These are phyloP conservation scores for Apostasia shenzhenica DNA, from an alignment of 106 monocot species.

Conservation along the genomic window DNA sequence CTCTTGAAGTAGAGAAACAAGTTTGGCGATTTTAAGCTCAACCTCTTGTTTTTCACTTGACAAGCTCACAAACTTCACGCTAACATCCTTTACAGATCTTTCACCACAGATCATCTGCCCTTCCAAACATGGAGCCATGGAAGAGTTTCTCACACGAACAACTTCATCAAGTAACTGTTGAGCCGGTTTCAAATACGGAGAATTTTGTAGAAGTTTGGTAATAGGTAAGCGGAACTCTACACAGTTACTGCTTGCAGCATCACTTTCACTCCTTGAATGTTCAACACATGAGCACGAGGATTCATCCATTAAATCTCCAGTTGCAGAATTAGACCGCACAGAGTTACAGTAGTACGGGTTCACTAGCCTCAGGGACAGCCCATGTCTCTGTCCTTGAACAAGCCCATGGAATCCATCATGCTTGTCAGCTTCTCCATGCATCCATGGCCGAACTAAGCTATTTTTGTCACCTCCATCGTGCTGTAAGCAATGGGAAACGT, in stretches of 20 bases:
- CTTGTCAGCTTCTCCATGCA: conserved; percentile 11
- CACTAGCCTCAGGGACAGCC: conserved; percentile 35
- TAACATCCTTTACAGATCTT: neutral
- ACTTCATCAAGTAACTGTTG: conserved; percentile 53
- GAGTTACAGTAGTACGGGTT: neutral
- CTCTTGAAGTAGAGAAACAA: conserved; percentile 44
- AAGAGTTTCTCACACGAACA: conserved; percentile 37
- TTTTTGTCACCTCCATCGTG: conserved; percentile 24
- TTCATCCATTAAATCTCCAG: neutral
- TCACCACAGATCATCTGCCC: neutral
- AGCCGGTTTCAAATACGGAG: conserved; percentile 34
- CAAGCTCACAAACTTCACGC: neutral
- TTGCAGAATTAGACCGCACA: neutral
- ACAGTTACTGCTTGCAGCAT: neutral
- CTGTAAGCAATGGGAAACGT: conserved; percentile 8
- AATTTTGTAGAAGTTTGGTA: conserved; percentile 17
- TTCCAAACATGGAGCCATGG: conserved; percentile 9
- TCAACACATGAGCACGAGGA: neutral
- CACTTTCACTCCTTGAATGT: conserved; percentile 4
- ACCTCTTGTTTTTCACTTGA: conserved; percentile 15
- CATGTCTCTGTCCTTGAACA: conserved; percentile 17
- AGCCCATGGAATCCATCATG: conserved; percentile 7
- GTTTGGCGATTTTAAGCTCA: conserved; percentile 26
- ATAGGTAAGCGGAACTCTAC: neutral
- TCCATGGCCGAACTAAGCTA: conserved; percentile 2